Percentiles rank a stretch among this genome's conserved stretches.
phyloP scores from a whole-genome alignment of 2,329 filamentous ascomycete species.

The Metarhizium rileyi region DNA sequence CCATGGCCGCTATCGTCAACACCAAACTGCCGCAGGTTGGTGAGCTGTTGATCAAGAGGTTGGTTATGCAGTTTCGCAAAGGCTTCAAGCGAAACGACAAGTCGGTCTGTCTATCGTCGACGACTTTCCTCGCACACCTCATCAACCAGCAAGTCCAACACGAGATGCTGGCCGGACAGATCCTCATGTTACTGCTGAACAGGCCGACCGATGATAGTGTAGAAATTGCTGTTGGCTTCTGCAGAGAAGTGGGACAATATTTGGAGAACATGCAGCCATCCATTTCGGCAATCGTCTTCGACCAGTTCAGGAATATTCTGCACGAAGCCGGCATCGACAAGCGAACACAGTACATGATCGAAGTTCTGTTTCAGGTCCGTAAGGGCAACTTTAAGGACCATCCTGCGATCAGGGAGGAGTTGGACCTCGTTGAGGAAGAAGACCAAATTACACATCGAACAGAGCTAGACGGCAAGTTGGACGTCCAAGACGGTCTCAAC shows the following conservation, averaged over 20 bases:
- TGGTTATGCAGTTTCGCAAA: constrained; percentile 90
- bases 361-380: constrained; percentile 91
- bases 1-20: constrained; percentile 93
- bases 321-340: constrained; percentile 98
- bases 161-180: constrained; percentile 88
- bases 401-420: constrained; percentile 77
- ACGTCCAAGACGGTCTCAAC: constrained; percentile 80
- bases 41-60: constrained; percentile 73
- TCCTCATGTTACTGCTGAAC: constrained; percentile 80
- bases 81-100: constrained; percentile 96
- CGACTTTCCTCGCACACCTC: constrained; percentile 89
- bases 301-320: constrained; percentile 89
- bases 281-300: constrained; percentile 84
- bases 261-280: constrained; percentile 89
- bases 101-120: constrained; percentile 84
- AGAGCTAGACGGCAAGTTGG: constrained; percentile 72
- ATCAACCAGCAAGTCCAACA: constrained; percentile 95
- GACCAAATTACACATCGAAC: constrained; percentile 92
- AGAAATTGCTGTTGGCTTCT: constrained; percentile 91
- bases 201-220: constrained; percentile 97
- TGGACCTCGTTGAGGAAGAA: constrained; percentile 94
- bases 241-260: constrained; percentile 86
- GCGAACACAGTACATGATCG: constrained; percentile 98
- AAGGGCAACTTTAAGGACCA: constrained; percentile 98
- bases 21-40: constrained; percentile 94